Evolutionary conservation across 2,329 filamentous ascomycete species (phyloP).

Genomic region (Epichloe aotearoae): DNA sequence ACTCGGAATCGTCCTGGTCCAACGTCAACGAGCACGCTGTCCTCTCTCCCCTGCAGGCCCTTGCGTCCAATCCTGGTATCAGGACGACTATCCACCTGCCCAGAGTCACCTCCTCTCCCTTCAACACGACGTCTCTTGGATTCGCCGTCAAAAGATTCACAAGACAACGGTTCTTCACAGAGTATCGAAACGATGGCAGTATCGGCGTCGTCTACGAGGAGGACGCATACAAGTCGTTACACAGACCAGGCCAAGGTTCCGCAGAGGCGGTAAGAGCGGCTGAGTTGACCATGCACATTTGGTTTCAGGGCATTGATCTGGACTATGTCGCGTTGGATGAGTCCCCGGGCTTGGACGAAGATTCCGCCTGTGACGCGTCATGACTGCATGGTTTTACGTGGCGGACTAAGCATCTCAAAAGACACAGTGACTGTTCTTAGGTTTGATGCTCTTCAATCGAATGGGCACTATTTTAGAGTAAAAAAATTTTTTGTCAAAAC

Average conservation of each 20-base stretch:
- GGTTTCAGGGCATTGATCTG: slow-evolving; percentile 5
- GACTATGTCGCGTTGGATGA: slow-evolving; percentile 3
- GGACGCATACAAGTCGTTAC: slow-evolving; percentile 4
- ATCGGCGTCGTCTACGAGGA: slow-evolving; percentile 6
- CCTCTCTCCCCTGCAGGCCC: background rate
- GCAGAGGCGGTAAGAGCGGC: slow-evolving; percentile 1
- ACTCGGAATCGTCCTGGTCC: slow-evolving; percentile 5
- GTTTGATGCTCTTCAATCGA: too few species aligned
- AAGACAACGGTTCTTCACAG: slow-evolving; percentile 4
- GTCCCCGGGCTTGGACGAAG: background rate
- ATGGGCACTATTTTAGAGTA: too few species aligned
- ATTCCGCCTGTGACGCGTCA: background rate
- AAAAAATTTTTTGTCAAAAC: too few species aligned
- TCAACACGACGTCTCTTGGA: background rate
- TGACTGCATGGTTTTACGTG: background rate
- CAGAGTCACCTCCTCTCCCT: background rate
- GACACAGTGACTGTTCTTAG: too few species aligned
- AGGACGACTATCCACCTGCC: background rate
- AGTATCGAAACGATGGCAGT: slow-evolving; percentile 4
- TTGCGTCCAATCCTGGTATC: background rate
- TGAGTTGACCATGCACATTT: slow-evolving; percentile 5
- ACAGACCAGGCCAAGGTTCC: background rate
- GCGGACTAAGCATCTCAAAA: too few species aligned
- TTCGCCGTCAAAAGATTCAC: background rate
- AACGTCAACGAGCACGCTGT: slow-evolving; percentile 4